These are phyloP conservation scores for Xerocomus cyaneibrunnescens DNA, from an alignment of 1,284 basidiomycete species.

Conservation along the genomic window DNA sequence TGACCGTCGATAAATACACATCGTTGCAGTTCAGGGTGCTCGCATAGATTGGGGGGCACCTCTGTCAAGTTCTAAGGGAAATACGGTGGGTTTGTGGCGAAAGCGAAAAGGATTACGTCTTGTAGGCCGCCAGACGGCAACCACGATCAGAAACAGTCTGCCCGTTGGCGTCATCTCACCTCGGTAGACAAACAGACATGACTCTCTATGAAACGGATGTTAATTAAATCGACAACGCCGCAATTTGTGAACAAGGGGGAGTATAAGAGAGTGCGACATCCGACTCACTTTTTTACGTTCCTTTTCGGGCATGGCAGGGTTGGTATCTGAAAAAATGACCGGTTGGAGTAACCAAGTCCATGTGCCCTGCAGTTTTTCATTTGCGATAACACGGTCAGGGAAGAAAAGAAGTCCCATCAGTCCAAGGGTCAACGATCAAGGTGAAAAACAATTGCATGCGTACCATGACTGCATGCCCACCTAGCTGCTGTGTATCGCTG, in stretches of 20 bases:
- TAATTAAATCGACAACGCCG: conserved; percentile 14
- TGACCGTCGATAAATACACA: background rate
- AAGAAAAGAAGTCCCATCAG: conserved; percentile 18
- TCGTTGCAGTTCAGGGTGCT: conserved; percentile 6
- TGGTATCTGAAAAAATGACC: background rate
- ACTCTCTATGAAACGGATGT: conserved; percentile 6
- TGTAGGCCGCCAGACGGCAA: conserved; percentile 1
- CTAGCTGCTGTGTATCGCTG: background rate
- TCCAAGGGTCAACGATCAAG: conserved; percentile 5
- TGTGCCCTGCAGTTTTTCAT: conserved; percentile 21
- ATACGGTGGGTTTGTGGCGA: background rate
- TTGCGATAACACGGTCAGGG: conserved; percentile 19
- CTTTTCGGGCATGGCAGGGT: background rate
- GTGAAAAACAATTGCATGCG: background rate
- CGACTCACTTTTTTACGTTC: conserved; percentile 25
- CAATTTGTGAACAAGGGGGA: background rate
- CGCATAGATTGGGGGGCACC: background rate
- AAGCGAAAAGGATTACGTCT: conserved; percentile 23
- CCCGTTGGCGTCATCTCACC: conserved; percentile 1
- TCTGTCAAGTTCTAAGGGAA: background rate
- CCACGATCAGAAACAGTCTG: conserved; percentile 5
- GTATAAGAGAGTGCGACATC: background rate
- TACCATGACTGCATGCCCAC: background rate
- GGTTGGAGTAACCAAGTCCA: background rate
- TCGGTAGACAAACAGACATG: background rate